Base-by-base conservation (phyloP, 2,329 filamentous ascomycete species). In the Fusarium euwallaceae region DNA sequence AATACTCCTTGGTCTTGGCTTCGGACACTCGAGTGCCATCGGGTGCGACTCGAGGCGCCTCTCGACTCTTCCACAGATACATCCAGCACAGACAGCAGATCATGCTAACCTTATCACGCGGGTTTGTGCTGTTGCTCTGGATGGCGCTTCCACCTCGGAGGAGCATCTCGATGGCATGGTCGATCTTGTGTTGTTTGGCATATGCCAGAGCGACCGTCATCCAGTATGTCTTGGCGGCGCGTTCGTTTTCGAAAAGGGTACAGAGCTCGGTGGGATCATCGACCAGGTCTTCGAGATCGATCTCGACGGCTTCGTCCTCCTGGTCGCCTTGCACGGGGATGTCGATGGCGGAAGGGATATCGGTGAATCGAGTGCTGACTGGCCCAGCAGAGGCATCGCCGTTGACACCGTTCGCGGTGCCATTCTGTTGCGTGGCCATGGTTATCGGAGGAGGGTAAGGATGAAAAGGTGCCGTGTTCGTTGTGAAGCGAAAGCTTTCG, bases 161-260 rank as follows among this genome's bases (percentile, higher is more conserved):
- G 76, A 93, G 86, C 86, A 92, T 92, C 82, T 93, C 91, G 78
- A 93, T 92, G 67, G 91, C 91, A 85, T 97, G 94, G 81, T 98
- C 95, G 72, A 97, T 91, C 85, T 97, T 97, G 81, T 93, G 92
- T 85, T 98, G 95, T 86, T 98, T 99, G 45, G 97, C 96, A 81
- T 99, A 99, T 58, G 96, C 96, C 69, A 98, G 88, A 48, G 97
- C 94, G 76, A 98, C 97, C n/a, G 95, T 96, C 88, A 99, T 96
- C 97, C 97, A 99, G 78, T 97, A 97, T 62, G 92, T 94, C 79
- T 96, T 95, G 41, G 94, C 93, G 17, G 95, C 95, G 80, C 93
- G 92, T 83, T 99, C 97, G 80, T 97, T 97, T 85, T 99, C 96
- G 73, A 99, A 91, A 61, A 99, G 89, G 34, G 94, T 97, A 83